These are phyloP conservation scores for Colletotrichum neosansevieriae DNA, from an alignment of 2,329 filamentous ascomycete genomes.

Conservation along the genomic window DNA sequence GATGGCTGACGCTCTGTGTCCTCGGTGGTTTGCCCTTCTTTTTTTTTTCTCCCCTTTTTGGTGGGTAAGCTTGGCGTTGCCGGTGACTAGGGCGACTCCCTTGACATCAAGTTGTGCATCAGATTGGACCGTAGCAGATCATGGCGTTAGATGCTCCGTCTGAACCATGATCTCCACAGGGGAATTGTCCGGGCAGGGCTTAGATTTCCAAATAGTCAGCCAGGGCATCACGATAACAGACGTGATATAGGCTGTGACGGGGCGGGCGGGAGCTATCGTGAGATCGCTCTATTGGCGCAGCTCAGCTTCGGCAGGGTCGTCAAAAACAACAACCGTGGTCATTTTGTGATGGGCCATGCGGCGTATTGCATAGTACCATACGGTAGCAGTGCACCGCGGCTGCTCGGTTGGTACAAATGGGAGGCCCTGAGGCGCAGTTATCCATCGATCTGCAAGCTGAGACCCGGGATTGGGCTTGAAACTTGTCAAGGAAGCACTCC, in stretches of 20 bases:
- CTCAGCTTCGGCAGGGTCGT: conserved; percentile 9
- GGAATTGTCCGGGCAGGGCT: conserved; percentile 46
- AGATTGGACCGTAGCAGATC: conserved; percentile 52
- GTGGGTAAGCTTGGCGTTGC: conserved; percentile 37
- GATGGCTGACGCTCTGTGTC: conserved; percentile 9
- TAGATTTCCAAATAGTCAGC: conserved; percentile 41
- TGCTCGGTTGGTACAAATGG: conserved; percentile 32
- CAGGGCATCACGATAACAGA: conserved; percentile 22
- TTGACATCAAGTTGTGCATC: conserved; percentile 47
- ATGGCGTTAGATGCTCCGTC: conserved; percentile 55
- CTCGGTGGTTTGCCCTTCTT: conserved; percentile 41
- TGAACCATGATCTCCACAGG: conserved; percentile 56
- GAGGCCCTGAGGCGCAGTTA: conserved; percentile 46
- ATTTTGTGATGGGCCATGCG: conserved; percentile 7
- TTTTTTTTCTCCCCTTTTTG: no score
- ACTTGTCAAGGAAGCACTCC: conserved; percentile 48
- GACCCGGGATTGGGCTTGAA: conserved; percentile 56
- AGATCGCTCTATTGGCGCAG: conserved; percentile 25
- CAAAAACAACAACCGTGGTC: conserved; percentile 18
- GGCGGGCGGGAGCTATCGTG: conserved; percentile 26
- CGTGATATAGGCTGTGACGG: conserved; percentile 29
- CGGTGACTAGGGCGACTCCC: conserved; percentile 29
- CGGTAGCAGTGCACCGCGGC: conserved; percentile 5
- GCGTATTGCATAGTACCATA: not conserved
- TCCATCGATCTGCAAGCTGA: conserved; percentile 56